Evolutionary conservation across 2,329 filamentous ascomycete genomes (phyloP).

Genomic region (Exophiala aquamarina): DNA sequence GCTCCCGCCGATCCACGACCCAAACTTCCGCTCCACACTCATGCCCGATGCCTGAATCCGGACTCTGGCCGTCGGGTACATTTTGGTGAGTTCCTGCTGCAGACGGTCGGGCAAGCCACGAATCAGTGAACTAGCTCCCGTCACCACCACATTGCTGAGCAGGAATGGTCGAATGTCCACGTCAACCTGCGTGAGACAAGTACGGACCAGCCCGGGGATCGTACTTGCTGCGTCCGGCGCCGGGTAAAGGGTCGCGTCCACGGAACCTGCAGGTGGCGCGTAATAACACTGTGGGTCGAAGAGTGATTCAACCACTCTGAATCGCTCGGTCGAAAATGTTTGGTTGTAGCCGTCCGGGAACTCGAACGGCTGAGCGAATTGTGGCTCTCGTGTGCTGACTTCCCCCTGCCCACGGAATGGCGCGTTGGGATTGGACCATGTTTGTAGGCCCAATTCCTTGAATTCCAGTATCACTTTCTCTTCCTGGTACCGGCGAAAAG

Average conservation of each 20-base stretch:
- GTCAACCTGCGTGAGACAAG: constrained; percentile 76
- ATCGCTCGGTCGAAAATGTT: constrained; percentile 87
- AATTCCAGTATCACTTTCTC: constrained; percentile 92
- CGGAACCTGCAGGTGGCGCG: constrained; percentile 42
- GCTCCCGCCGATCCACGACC: constrained; percentile 93
- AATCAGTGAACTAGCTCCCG: constrained; percentile 80
- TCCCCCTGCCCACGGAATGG: constrained; percentile 27
- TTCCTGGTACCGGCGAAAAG: constrained; percentile 82
- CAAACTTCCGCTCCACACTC: constrained; percentile 85
- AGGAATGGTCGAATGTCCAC: constrained; percentile 83
- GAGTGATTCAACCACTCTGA: constrained; percentile 80
- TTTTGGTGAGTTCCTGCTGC: constrained; percentile 74
- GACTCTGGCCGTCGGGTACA: constrained; percentile 83
- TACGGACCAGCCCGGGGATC: constrained; percentile 77
- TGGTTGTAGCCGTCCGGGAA: constrained; percentile 97
- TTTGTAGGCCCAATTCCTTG: constrained; percentile 95
- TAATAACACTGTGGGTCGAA: constrained; percentile 84
- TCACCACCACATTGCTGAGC: constrained; percentile 87
- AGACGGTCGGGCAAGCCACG: constrained; percentile 91
- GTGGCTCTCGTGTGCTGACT: constrained; percentile 70
- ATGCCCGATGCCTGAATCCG: constrained; percentile 85
- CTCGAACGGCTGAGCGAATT: constrained; percentile 78
- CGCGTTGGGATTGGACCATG: constrained; percentile 63
- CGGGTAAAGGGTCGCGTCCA: constrained; percentile 36
- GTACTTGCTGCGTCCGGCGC: constrained; percentile 71